These are phyloP conservation scores for Candida morakotiae DNA, from an alignment of 805 yeast species.

Conservation along the genomic window DNA sequence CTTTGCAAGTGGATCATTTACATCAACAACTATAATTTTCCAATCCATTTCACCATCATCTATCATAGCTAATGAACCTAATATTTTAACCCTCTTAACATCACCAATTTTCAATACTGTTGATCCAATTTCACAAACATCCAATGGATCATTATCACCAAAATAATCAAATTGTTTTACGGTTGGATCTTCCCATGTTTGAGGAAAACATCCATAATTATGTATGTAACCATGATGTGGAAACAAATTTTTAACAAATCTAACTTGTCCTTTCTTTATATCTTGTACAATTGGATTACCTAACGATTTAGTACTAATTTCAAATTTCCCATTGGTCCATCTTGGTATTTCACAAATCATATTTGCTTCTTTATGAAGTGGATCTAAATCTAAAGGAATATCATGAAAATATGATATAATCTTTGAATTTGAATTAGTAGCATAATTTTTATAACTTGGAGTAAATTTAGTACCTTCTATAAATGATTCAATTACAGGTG, in stretches of 20 bases:
- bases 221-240: constrained; percentile 84
- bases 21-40: constrained; percentile 86
- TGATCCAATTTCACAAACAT: constrained; percentile 85
- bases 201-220: constrained; percentile 86
- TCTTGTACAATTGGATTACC: constrained; percentile 84
- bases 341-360: constrained; percentile 49
- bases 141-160: constrained; percentile 47
- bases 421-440: constrained; percentile 39
- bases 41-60: constrained; percentile 92
- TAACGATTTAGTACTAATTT: constrained; percentile 52
- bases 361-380: constrained; percentile 35
- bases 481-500: constrained; percentile 2
- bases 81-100: constrained; percentile 82
- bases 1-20: constrained; percentile 80
- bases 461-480: constrained; percentile 34
- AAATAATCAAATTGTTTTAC: constrained; percentile 35
- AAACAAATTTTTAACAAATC: constrained; percentile 75
- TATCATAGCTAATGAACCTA: constrained; percentile 91
- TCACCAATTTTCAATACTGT: constrained; percentile 63
- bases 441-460: constrained; percentile 40
- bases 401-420: constrained; percentile 70
- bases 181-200: constrained; percentile 97
- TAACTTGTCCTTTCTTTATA: constrained; percentile 64
- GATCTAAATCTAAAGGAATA: constrained; percentile 52
- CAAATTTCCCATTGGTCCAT: constrained; percentile 83